phyloP scores from a whole-genome alignment of 345 rosid species.

The Eucalyptus melliodora region DNA sequence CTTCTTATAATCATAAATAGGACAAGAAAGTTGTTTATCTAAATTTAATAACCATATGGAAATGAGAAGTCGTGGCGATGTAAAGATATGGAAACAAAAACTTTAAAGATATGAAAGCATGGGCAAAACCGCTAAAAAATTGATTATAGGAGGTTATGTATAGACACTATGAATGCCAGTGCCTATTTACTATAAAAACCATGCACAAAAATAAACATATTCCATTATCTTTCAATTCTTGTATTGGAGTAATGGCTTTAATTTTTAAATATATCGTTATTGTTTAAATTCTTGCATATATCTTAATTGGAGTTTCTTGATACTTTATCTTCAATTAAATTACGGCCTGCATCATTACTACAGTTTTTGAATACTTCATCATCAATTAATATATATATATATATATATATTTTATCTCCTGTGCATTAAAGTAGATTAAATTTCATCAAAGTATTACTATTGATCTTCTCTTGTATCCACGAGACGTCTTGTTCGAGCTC shows the following conservation, averaged over 20 bases:
- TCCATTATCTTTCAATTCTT: not conserved
- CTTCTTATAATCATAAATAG: not conserved
- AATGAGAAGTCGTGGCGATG: fast-evolving
- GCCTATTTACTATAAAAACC: fast-evolving
- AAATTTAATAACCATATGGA: not conserved
- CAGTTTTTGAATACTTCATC: not conserved
- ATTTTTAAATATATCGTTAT: not conserved
- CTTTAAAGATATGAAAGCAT: not conserved
- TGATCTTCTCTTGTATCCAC: not conserved
- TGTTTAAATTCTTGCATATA: not conserved
- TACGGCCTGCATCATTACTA: not conserved
- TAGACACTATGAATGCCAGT: not conserved
- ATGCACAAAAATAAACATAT: not conserved
- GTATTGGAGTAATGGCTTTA: not conserved
- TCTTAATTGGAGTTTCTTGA: not conserved
- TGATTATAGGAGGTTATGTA: not conserved
- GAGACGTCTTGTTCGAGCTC: too few relatives aligned
- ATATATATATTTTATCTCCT: fast-evolving
- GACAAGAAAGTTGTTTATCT: not conserved
- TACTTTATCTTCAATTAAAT: not conserved
- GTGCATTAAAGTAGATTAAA: not conserved
- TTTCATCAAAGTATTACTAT: not conserved
- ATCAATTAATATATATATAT: not conserved
- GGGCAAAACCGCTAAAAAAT: not conserved
- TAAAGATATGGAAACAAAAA: too few relatives aligned